A percentile compares a stretch with the other conserved stretches of the same genome.
Conservation (phyloP, 106 monocot genomes). For the Dendrobium officinale region DNA sequence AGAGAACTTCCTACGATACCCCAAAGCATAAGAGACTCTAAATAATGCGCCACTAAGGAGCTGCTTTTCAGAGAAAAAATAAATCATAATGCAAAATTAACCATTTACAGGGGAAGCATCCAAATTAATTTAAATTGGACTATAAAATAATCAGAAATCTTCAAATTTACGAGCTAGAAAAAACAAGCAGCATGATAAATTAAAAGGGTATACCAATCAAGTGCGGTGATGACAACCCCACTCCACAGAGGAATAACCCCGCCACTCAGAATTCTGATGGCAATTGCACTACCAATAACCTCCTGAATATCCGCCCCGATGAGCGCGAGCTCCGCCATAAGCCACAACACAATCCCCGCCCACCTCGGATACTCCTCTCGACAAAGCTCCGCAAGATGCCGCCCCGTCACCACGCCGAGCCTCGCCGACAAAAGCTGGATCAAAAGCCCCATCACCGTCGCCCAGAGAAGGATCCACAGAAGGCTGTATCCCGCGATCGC, state of each 20-base stretch:
- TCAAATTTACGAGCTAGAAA: neutral
- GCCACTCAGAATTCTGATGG: constrained; percentile 58
- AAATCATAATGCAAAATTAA: neutral
- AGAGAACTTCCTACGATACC: too few species aligned
- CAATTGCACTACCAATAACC: constrained; percentile 77
- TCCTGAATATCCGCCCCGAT: constrained; percentile 79
- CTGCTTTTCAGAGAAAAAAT: neutral
- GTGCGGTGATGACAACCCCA: constrained; percentile 59
- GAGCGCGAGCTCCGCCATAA: constrained; percentile 69
- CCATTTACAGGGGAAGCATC: neutral
- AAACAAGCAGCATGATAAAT: neutral
- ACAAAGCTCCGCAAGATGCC: constrained; percentile 69
- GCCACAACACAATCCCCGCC: constrained; percentile 51
- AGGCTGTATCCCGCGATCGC: constrained; percentile 63
- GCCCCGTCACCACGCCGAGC: constrained; percentile 65
- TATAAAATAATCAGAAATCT: neutral
- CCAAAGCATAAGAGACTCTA: neutral
- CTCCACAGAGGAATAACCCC: constrained; percentile 56
- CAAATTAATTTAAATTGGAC: neutral
- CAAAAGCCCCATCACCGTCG: constrained; percentile 64
- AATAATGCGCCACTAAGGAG: neutral
- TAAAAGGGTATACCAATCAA: constrained; percentile 47
- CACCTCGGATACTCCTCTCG: constrained; percentile 69
- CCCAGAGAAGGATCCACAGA: constrained; percentile 67
- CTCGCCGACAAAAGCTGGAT: constrained; percentile 58